Evolutionary conservation across 257 asterid species (phyloP), one percentile per base, ranked within the genome.

Genomic region (Ajuga chamaepitys): DNA sequence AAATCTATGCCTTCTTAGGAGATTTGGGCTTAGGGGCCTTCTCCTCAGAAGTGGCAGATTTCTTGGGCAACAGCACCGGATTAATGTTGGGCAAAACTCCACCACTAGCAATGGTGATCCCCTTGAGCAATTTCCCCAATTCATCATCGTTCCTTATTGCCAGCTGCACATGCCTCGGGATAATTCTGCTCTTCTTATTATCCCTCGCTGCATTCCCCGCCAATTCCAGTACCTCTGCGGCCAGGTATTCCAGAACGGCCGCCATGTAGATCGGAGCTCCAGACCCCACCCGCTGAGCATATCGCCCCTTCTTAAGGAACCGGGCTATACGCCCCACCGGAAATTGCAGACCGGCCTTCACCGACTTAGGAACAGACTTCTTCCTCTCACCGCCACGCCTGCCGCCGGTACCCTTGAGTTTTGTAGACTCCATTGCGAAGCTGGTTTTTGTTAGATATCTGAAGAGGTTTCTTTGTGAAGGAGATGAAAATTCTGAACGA

Each of bases 151-250:
- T 80, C 70, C 85, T 78, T 12, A 80, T 75, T 2, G 85, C 85
- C 70, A 80, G 57, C 44, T 64, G 76, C 60, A 80, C 64, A 6
- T 80, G 85, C 47, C 85, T 73, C 0, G 85, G 85, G 28, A 73
- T 68, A 1, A 80, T 80, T 41, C 85, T 57, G 0, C 38, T 67
- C 73, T 80, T 80, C 76, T 80, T 80, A 60, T 80, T 80, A 13
- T 80, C 85, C 66, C 85, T 77, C 2, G 85, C 86, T 0, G 86
- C 86, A 42, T 81, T 81, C 14, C 86, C 86, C 5, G 86, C 86
- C 78, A 81, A 48, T 47, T 81, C 86, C 64, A 81, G 59, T 7
- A 81, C 78, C 83, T 81, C 86, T 11, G 86, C 86, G 37, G 86
- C 86, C 3, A 81, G 86, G 37, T 74, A 74, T 30, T 74, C 79